Base-by-base conservation (phyloP, 2,329 filamentous ascomycete genomes). In the Helotiales sp. region DNA sequence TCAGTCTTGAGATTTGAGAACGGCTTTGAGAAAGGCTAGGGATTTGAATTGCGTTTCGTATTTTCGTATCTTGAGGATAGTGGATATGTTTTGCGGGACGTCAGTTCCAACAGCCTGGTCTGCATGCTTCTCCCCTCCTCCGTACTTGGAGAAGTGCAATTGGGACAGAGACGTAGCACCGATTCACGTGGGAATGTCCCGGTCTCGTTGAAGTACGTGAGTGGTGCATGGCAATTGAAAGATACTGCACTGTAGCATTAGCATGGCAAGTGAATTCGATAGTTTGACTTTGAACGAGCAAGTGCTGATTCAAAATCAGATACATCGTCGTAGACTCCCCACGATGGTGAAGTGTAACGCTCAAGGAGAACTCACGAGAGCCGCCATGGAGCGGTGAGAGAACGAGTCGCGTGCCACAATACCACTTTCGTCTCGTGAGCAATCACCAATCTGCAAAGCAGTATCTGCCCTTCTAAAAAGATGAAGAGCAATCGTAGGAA, bases 31-130 rank as follows among this genome's bases (percentile, higher is more conserved):
- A 5, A 37, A 34, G 28, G 30, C 52, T 57, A 7, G 30, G n/a
- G n/a, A 37, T 34, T 37, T 22, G 30, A 57, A 4, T 37, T 22
- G 20, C n/a, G 30, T 37, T 37, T 13, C 28, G 30, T 2, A 37
- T 52, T n/a, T 17, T 30, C 26, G 49, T 32, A 52, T 57, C 52
- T 57, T 37, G 30, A 13, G 52, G 52, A 57, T 30, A 57, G n/a
- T 37, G 52, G 30, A 57, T 32, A 57, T 57, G 52, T 37, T 57
- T 24, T 37, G 28, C 30, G 52, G 52, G 26, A 57, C 10, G 52
- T 20, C 8, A 20, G n/a, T 37, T 37, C 52, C 52, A 30, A 24
- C 52, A 57, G n/a, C 52, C 37, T 37, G 52, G 30, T 57, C 52
- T 22, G 30, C 52, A 57, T 34, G 17, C n/a, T 20, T 34, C 28